Evolutionary conservation across 2,329 filamentous ascomycete genomes (phyloP).

Genomic region (Blastomyces gilchristii): DNA sequence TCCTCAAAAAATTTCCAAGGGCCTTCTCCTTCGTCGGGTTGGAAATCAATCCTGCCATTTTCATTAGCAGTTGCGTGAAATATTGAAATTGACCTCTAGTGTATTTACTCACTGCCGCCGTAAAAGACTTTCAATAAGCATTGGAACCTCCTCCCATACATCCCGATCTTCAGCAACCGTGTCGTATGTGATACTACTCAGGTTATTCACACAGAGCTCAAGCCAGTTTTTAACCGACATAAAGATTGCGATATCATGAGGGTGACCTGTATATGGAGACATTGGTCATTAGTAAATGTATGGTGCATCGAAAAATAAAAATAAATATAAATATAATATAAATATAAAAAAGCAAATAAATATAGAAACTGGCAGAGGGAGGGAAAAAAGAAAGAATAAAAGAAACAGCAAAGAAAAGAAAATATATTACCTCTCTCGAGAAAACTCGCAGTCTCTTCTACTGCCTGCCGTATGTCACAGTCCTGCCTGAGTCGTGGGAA

Average conservation of each 20-base stretch:
- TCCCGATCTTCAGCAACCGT: constrained; percentile 31
- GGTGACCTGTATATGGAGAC: constrained; percentile 19
- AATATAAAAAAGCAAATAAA: background rate
- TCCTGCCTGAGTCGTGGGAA: constrained; percentile 30
- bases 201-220: constrained; percentile 26
- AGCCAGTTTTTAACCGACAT: constrained; percentile 36
- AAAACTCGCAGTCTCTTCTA: constrained; percentile 25
- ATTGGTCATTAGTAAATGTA: background rate
- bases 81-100: background rate
- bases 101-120: constrained; percentile 28
- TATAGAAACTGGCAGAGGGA: background rate
- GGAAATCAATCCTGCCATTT: constrained; percentile 23
- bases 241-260: constrained; percentile 25
- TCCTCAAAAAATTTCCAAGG: constrained; percentile 29
- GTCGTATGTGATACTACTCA: constrained; percentile 28
- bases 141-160: constrained; percentile 38
- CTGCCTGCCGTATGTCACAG: constrained; percentile 23
- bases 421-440: constrained; percentile 30
- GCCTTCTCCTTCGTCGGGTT: constrained; percentile 24
- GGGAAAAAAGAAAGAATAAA: background rate
- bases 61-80: background rate
- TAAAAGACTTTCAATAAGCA: constrained; percentile 31
- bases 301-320: no score
- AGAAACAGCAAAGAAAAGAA: background rate
- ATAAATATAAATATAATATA: background rate